Base-by-base conservation (phyloP, 139 green algal genomes). In the Klebsormidium nitens region DNA sequence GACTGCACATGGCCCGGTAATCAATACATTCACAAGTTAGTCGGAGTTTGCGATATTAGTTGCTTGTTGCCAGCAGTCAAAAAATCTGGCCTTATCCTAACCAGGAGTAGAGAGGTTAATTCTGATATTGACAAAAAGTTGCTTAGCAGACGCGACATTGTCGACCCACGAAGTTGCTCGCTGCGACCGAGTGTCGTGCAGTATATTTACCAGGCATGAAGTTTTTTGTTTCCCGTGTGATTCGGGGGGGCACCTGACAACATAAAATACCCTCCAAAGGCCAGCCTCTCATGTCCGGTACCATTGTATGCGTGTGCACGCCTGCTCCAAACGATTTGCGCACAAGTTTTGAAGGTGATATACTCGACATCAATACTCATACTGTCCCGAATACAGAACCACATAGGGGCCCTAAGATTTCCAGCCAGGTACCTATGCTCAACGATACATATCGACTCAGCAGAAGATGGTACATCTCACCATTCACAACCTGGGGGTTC, bases 401-500 rank as follows among this genome's bases (percentile, higher is more conserved):
- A 50, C 8, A 50, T 14, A 50, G 42, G 42, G 42, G 42, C 8
- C 8, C 8, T 26, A 50, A 14, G 42, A 50, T 61, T n/a, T n/a
- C n/a, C n/a, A n/a, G n/a, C n/a, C n/a, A n/a, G n/a, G n/a, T n/a
- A n/a, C n/a, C n/a, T n/a, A n/a, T n/a, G n/a, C n/a, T n/a, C n/a
- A n/a, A n/a, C n/a, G n/a, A n/a, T n/a, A n/a, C n/a, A n/a, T n/a
- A n/a, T n/a, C n/a, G n/a, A n/a, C n/a, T n/a, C n/a, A n/a, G n/a
- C n/a, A n/a, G n/a, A n/a, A n/a, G n/a, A n/a, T n/a, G n/a, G n/a
- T n/a, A n/a, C n/a, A n/a, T n/a, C n/a, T n/a, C n/a, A 61, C 52
- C 17, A 8, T 61, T n/a, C 23, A 61, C 52, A 5, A 61, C 52
- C 26, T 32, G n/a, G 23, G 52, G 52, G 28, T 61, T 61, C n/a